Base-by-base conservation (phyloP, 768 basidiomycete species). In the Agrocybe chaxingu region DNA sequence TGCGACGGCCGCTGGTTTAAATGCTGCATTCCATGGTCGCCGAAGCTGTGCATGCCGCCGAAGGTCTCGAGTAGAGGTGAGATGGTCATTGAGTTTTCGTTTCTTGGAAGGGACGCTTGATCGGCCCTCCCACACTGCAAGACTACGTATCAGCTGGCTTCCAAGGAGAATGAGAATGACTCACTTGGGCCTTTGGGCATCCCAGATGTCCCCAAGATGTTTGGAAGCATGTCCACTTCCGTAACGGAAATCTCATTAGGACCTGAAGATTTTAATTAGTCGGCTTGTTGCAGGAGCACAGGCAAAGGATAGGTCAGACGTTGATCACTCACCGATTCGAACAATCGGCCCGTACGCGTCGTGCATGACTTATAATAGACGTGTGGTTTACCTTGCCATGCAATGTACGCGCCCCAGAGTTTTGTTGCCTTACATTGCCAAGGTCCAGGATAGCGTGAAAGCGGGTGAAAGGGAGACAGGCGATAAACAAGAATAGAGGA, bases 321-420 rank as follows among this genome's bases (percentile, higher is more conserved):
- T 24, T 24, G 13, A 9, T 7, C 5, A 45, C 70, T 31, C 47
- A 79, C 82, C 83, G 33, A 77, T 72, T 34, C 84, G 70, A n/a
- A 85, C 80, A 32, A 78, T 65, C n/a, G 78, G 70, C 0, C 83
- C 83, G 51, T 83, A 82, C 18, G 63, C 66, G 9, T 71, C 67
- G 56, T 84, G 83, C 32, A 84, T 4, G 57, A 49, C 42, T 75
- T 62, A 48, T 74, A 72, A 48, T 73, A 73, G 1, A 66, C 47
- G 51, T 83, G 78, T 19, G 75, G 68, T 48, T 71, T 69, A 2
- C 79, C 79, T 8, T 47, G 49, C 24, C 50, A 63, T 1, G 67
- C 64, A 8, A 72, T 51, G 37, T 51, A 68, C 0, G 65, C 66
- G 1, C 64, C 60, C 64, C 70, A 72, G 1, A 76, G 35, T 52